phyloP scores from a whole-genome alignment of 768 basidiomycete genomes.

The Leucocoprinus birnbaumii region DNA sequence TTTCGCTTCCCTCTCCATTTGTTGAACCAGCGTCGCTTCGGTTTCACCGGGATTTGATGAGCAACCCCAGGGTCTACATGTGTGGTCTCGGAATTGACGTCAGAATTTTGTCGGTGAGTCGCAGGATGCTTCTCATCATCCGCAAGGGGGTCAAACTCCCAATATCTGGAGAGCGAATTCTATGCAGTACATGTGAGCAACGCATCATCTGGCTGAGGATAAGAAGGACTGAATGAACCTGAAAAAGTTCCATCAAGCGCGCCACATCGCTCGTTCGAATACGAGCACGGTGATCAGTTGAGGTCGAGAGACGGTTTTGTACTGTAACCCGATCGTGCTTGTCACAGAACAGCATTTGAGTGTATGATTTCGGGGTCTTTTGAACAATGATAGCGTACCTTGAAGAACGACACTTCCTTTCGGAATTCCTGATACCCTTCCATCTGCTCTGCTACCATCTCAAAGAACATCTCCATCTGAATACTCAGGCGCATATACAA shows the following conservation, averaged over 20 bases:
- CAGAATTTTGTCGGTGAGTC: constrained; percentile 27
- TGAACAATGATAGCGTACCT: constrained; percentile 38
- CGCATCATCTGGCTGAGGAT: background rate
- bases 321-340: constrained; percentile 78
- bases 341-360: background rate
- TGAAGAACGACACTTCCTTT: constrained; percentile 77
- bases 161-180: constrained; percentile 71
- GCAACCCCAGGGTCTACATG: constrained; percentile 29
- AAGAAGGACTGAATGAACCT: constrained; percentile 34
- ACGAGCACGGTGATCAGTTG: constrained; percentile 32
- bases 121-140: constrained; percentile 17
- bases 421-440: constrained; percentile 72
- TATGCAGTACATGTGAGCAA: constrained; percentile 21
- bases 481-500: constrained; percentile 74
- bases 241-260: constrained; percentile 82
- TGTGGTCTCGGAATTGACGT: constrained; percentile 35
- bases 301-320: constrained; percentile 56
- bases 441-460: constrained; percentile 52
- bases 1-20: constrained; percentile 23
- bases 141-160: constrained; percentile 53
- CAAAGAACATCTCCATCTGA: constrained; percentile 82
- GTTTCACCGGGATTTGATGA: constrained; percentile 19
- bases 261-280: constrained; percentile 80
- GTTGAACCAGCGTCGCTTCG: constrained; percentile 29
- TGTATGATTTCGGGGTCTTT: background rate